Evolutionary conservation across 805 yeast genomes (phyloP).

Genomic region (Yarrowia osloensis): DNA sequence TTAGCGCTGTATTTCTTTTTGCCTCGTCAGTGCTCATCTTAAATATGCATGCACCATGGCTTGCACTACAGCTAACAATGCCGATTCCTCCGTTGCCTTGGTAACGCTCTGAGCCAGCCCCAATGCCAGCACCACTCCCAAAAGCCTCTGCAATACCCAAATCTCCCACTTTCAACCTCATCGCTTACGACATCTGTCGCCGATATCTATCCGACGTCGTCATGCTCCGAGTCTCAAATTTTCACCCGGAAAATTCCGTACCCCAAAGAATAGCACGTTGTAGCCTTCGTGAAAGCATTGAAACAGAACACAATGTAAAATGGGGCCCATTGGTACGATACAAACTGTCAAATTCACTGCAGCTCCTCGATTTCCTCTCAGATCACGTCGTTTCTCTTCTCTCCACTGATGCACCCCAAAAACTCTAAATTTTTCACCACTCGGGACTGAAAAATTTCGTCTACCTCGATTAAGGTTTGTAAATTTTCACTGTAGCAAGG

Average conservation of each 20-base stretch:
- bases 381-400: not conserved
- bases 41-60: too few relatives aligned
- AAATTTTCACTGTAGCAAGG: not conserved
- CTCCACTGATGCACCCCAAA: not conserved
- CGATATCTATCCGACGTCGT: not conserved
- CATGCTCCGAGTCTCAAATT: not conserved
- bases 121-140: too few relatives aligned
- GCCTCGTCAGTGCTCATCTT: too few relatives aligned
- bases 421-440: not conserved
- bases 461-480: not conserved
- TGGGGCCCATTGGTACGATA: too few relatives aligned
- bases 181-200: not conserved
- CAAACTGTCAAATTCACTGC: not conserved
- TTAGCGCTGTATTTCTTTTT: too few relatives aligned
- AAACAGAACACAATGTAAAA: too few relatives aligned
- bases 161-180: not conserved
- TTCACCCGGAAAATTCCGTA: not conserved
- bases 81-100: too few relatives aligned
- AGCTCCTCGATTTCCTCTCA: not conserved
- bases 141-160: too few relatives aligned
- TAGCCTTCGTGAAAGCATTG: too few relatives aligned
- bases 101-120: too few relatives aligned
- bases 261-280: too few relatives aligned
- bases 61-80: too few relatives aligned
- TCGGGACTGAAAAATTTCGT: not conserved